Evolutionary conservation across 192 early-diverging fungal genomes (phyloP).

Genomic region (Linnemannia zychae): DNA sequence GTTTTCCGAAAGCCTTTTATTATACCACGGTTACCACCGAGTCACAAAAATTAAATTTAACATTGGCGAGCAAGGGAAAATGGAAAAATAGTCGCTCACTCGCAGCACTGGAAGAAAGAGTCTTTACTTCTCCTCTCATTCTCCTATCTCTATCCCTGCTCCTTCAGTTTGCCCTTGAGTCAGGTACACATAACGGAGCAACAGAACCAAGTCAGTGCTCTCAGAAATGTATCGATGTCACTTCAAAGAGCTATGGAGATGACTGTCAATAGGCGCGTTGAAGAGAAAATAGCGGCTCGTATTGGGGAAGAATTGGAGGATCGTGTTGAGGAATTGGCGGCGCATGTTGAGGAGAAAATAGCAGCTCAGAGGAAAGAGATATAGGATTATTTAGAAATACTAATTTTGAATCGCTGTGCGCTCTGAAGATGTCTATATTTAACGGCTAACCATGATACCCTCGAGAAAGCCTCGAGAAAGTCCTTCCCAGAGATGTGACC

Average conservation of each 20-base stretch:
- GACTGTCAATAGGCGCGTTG: slow-evolving; percentile 1
- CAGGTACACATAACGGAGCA: neutral
- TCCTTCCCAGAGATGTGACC: neutral
- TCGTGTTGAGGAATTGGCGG: neutral
- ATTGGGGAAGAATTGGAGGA: neutral
- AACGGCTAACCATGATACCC: slow-evolving; percentile 6
- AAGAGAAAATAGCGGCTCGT: neutral
- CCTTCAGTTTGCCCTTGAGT: neutral
- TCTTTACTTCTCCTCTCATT: too few relatives aligned
- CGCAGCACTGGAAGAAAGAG: too few relatives aligned
- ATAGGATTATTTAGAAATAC: neutral
- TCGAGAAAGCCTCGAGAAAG: neutral
- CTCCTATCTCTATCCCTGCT: too few relatives aligned
- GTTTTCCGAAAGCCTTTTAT: too few relatives aligned
- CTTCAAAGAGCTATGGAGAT: neutral
- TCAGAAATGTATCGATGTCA: neutral
- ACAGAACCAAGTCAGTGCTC: slow-evolving; percentile 6
- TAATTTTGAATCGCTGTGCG: neutral
- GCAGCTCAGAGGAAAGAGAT: neutral
- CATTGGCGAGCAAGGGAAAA: too few relatives aligned
- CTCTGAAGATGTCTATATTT: neutral
- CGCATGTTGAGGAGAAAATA: neutral
- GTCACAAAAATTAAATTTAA: too few relatives aligned
- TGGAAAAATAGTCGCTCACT: too few relatives aligned
- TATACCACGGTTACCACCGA: too few relatives aligned